phyloP scores from a whole-genome alignment of 352 stramenopile genomes.

The Phytophthora multivora region DNA sequence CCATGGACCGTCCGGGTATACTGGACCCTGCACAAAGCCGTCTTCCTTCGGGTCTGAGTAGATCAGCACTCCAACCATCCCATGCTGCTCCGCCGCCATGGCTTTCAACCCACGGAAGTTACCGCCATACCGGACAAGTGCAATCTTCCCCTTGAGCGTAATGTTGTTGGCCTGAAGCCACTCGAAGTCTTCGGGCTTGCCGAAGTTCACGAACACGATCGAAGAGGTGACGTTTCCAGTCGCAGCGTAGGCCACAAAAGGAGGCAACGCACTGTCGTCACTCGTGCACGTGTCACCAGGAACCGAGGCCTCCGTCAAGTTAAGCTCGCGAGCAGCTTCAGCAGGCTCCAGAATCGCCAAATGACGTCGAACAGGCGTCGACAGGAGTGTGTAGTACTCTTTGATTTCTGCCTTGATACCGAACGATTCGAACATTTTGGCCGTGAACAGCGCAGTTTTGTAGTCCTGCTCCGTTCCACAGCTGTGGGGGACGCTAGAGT shows the following conservation, averaged over 20 bases:
- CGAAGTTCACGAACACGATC: conserved; percentile 89
- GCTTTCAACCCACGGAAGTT: conserved; percentile 66
- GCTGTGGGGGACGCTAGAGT: conserved; percentile 27
- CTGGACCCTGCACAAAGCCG: conserved; percentile 54
- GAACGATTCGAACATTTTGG: conserved; percentile 28
- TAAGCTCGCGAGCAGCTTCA: conserved; percentile 26
- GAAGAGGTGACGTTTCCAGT: conserved; percentile 64
- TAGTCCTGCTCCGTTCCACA: conserved; percentile 30
- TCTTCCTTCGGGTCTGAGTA: conserved; percentile 81
- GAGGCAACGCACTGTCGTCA: conserved; percentile 54
- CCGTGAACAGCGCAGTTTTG: conserved; percentile 27
- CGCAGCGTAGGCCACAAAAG: conserved; percentile 83
- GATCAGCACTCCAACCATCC: conserved; percentile 65
- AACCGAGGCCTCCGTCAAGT: conserved; percentile 67
- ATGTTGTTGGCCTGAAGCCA: conserved; percentile 53
- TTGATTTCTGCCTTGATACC: conserved; percentile 60
- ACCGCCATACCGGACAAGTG: conserved; percentile 68
- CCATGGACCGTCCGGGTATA: conserved; percentile 58
- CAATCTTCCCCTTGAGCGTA: conserved; percentile 61
- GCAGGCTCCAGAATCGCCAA: conserved; percentile 48
- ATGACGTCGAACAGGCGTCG: conserved; percentile 49
- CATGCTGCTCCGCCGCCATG: conserved; percentile 64
- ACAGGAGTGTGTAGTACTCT: conserved; percentile 75
- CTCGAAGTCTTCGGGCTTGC: conserved; percentile 72
- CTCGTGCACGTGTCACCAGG: conserved; percentile 65